Conservation (phyloP, 345 rosid species). For the Gossypium sturtianum region DNA sequence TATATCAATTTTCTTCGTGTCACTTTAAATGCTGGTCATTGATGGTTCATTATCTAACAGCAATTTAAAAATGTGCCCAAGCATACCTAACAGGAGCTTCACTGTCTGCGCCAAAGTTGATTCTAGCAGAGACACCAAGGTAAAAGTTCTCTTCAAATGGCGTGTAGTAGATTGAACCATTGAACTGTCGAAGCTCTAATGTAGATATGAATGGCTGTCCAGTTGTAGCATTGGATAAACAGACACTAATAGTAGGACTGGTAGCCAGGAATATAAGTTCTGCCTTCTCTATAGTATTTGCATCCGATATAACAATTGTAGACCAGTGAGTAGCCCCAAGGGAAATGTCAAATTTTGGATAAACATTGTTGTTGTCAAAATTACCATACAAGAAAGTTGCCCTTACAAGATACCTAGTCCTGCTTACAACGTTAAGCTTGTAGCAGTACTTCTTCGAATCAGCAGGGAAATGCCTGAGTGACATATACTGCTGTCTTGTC, state of each 20-base stretch:
- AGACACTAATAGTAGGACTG: slow-evolving; percentile 59
- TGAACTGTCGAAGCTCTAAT: slow-evolving; percentile 93
- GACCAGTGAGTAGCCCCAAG: slow-evolving; percentile 91
- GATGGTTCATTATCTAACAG: neutral
- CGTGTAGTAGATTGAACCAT: slow-evolving; percentile 77
- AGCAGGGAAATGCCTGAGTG: slow-evolving; percentile 87
- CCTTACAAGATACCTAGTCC: slow-evolving; percentile 85
- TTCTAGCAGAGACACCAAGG: slow-evolving; percentile 78
- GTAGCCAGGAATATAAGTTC: slow-evolving; percentile 90
- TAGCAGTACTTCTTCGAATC: slow-evolving; percentile 92
- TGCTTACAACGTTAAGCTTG: slow-evolving; percentile 53
- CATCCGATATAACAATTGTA: slow-evolving; percentile 80
- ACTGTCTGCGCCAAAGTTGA: slow-evolving; percentile 88
- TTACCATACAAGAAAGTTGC: slow-evolving; percentile 93
- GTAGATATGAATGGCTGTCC: slow-evolving; percentile 98
- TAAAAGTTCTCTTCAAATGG: slow-evolving; percentile 56
- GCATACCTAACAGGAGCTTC: slow-evolving; percentile 77
- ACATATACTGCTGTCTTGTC: slow-evolving; percentile 66
- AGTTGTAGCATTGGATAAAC: slow-evolving; percentile 94
- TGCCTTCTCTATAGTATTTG: slow-evolving; percentile 48
- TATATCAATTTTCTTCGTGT: neutral
- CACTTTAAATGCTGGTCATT: neutral
- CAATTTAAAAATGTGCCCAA: slow-evolving; percentile 13
- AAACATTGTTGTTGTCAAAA: slow-evolving; percentile 81
- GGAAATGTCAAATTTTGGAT: slow-evolving; percentile 90